Percentiles rank a stretch among this genome's conserved stretches.
These are phyloP conservation scores for Scytalidium lignicola DNA, from an alignment of 2,329 filamentous ascomycete genomes.

Conservation along the genomic window DNA sequence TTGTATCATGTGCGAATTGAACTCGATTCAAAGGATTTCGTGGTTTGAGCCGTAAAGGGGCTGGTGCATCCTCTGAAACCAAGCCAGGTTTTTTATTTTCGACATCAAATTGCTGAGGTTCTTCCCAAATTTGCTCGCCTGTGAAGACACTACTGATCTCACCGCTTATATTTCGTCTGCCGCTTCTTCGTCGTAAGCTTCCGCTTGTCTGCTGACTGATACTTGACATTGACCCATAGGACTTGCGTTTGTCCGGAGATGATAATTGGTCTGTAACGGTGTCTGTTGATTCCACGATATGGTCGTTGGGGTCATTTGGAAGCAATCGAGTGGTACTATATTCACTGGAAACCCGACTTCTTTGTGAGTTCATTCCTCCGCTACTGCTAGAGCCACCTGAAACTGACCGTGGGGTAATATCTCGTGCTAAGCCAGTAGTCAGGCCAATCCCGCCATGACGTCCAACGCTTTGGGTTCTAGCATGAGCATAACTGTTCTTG, in stretches of 20 bases:
- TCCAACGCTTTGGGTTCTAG: slow-evolving; percentile 55
- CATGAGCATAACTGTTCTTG: slow-evolving; percentile 67
- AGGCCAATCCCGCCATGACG: slow-evolving; percentile 42
- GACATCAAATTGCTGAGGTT: slow-evolving; percentile 53
- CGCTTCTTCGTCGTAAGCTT: slow-evolving; percentile 14
- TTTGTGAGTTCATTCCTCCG: slow-evolving; percentile 24
- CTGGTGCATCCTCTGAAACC: slow-evolving; percentile 25
- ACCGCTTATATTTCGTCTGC: slow-evolving; percentile 62
- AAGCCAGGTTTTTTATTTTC: slow-evolving; percentile 18
- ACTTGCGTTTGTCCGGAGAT: slow-evolving; percentile 8
- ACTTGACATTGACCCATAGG: slow-evolving; percentile 21
- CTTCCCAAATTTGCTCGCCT: slow-evolving; percentile 83
- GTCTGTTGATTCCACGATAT: slow-evolving; percentile 7
- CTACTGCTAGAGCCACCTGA: slow-evolving; percentile 30
- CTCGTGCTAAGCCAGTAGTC: slow-evolving; percentile 25
- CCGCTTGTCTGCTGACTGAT: slow-evolving; percentile 5
- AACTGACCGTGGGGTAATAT: slow-evolving; percentile 24
- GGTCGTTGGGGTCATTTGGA: slow-evolving; percentile 10
- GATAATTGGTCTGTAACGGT: slow-evolving; percentile 4
- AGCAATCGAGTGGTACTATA: slow-evolving; percentile 9
- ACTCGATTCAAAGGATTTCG: slow-evolving; percentile 62
- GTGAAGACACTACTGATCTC: slow-evolving; percentile 61
- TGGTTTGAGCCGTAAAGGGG: slow-evolving; percentile 51
- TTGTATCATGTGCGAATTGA: slow-evolving; percentile 38
- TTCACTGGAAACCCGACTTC: slow-evolving; percentile 29